Evolutionary conservation across 148 eudicot genomes (phyloP).

Genomic region (Suaeda aralocaspica): DNA sequence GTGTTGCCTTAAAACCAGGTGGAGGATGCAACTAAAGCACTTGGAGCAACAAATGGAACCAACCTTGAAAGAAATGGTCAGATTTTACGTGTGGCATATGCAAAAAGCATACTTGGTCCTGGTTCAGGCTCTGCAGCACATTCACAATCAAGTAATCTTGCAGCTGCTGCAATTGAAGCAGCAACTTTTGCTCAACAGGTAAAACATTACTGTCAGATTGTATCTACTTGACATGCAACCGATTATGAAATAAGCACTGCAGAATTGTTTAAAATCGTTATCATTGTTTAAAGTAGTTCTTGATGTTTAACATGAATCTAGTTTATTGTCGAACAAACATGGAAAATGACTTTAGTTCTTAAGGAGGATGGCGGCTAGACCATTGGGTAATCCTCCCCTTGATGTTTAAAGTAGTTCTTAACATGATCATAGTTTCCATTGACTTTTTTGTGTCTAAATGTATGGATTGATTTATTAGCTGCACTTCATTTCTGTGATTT

Average conservation of each 20-base stretch:
- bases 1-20: conserved; percentile 42
- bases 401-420: background rate
- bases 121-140: conserved; percentile 65
- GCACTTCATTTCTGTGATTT: background rate
- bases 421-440: background rate
- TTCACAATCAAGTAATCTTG: conserved; percentile 91
- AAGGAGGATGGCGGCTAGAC: background rate
- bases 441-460: too few species aligned
- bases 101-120: conserved; percentile 90
- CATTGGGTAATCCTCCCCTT: background rate
- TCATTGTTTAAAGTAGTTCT: background rate
- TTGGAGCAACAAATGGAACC: conserved; percentile 86
- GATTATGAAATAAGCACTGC: background rate
- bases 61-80: conserved; percentile 90
- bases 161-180: conserved; percentile 99
- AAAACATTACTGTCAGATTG: background rate
- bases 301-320: too few species aligned
- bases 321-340: too few species aligned
- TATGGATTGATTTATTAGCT: background rate
- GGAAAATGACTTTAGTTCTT: too few species aligned
- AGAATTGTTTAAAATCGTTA: background rate
- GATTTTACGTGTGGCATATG: conserved; percentile 91
- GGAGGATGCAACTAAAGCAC: conserved; percentile 93
- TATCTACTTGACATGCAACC: background rate
- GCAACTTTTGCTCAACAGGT: conserved; percentile 99